A percentile compares a stretch with the other conserved stretches of the same genome.
Conservation (phyloP, 2,329 filamentous ascomycete species). For the Scedosporium dehoogii region DNA sequence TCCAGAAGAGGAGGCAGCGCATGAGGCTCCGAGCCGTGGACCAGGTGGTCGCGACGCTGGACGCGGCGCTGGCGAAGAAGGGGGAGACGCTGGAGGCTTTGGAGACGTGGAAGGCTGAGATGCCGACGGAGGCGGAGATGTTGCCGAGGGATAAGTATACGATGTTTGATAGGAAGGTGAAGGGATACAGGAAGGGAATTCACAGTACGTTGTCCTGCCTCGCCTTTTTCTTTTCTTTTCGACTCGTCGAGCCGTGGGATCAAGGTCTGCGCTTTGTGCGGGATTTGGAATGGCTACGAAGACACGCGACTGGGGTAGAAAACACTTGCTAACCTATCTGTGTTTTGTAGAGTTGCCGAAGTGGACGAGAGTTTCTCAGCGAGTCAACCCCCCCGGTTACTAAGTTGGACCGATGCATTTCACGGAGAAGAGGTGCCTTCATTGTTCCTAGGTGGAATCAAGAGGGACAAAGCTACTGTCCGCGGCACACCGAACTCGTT, state of each 20-base stretch:
- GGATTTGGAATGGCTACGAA: neutral
- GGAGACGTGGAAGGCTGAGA: conserved; percentile 86
- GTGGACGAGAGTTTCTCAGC: conserved; percentile 92
- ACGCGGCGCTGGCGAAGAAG: conserved; percentile 64
- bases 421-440: neutral
- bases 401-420: conserved; percentile 30
- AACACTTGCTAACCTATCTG: conserved; percentile 4
- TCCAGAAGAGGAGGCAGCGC: conserved; percentile 83
- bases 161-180: conserved; percentile 92
- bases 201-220: conserved; percentile 62
- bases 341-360: conserved; percentile 59
- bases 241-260: neutral
- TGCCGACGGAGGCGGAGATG: conserved; percentile 96
- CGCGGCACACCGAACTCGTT: neutral
- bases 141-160: conserved; percentile 94
- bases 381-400: conserved; percentile 90
- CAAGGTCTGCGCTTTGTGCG: neutral
- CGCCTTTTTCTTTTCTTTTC: conserved; percentile 1
- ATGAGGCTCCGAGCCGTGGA: conserved; percentile 78
- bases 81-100: conserved; percentile 66
- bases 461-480: neutral
- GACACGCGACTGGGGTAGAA: neutral
- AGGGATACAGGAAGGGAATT: conserved; percentile 91
- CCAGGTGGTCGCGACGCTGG: conserved; percentile 72
- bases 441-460: neutral